Conservation (phyloP, 2,329 filamentous ascomycete genomes). For the Scleromitrula shiraiana region DNA sequence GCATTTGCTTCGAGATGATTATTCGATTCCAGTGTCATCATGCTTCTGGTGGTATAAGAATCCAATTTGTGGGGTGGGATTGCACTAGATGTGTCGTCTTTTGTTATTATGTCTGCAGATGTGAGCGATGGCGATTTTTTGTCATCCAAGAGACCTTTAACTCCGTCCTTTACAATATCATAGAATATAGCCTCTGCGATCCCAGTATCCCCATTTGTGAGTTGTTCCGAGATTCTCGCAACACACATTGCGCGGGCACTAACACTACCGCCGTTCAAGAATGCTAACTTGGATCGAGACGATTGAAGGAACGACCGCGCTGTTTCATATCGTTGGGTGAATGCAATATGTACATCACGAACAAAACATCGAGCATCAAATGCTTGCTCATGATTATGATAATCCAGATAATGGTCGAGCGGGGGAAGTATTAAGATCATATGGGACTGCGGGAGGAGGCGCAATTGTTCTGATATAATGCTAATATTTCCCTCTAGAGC, state of each 20-base stretch:
- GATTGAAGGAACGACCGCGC: constrained; percentile 44
- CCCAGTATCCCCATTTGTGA: constrained; percentile 41
- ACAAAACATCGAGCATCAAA: constrained; percentile 38
- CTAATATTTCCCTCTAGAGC: constrained; percentile 52
- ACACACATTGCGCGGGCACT: constrained; percentile 48
- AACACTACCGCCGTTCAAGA: constrained; percentile 51
- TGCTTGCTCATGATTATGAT: constrained; percentile 25
- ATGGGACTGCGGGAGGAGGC: constrained; percentile 49
- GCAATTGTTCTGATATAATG: constrained; percentile 49
- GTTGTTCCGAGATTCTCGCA: constrained; percentile 43
- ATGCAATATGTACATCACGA: constrained; percentile 43
- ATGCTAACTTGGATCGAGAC: constrained; percentile 44
- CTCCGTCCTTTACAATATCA: constrained; percentile 42
- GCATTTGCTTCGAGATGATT: neutral
- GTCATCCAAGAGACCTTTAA: constrained; percentile 31
- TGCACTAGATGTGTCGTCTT: neutral
- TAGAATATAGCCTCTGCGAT: constrained; percentile 45
- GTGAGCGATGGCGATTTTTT: neutral
- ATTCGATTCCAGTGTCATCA: neutral
- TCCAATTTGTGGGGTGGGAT: neutral
- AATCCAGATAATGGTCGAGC: constrained; percentile 17
- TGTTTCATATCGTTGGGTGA: constrained; percentile 37
- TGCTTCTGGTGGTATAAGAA: constrained; percentile 1
- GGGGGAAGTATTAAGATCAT: constrained; percentile 49
- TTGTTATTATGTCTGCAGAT: too few species aligned